These are phyloP conservation scores for Arabidopsis suecica DNA, from an alignment of 345 rosid species.

Conservation along the genomic window DNA sequence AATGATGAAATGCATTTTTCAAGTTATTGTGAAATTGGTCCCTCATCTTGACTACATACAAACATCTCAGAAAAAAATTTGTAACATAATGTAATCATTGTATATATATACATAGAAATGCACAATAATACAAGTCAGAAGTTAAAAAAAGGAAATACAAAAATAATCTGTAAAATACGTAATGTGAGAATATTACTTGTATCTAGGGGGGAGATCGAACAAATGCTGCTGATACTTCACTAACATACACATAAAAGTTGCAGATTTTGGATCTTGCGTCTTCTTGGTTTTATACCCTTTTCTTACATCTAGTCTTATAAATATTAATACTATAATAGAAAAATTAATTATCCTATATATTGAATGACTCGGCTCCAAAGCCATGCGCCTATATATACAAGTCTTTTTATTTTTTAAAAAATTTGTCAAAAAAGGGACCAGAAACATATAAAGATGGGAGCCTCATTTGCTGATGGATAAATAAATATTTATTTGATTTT, in stretches of 20 bases:
- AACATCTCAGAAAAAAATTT: neutral
- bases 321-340: neutral
- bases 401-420: neutral
- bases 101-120: slow-evolving; percentile 26
- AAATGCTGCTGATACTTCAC: slow-evolving; percentile 44
- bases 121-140: slow-evolving; percentile 37
- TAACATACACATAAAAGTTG: slow-evolving; percentile 46
- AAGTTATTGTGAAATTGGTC: slow-evolving; percentile 14
- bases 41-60: slow-evolving; percentile 10
- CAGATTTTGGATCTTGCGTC: slow-evolving; percentile 50
- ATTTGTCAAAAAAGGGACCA: slow-evolving; percentile 10
- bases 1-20: no score
- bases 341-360: slow-evolving; percentile 5
- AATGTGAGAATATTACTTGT: slow-evolving; percentile 40
- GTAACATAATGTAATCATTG: neutral
- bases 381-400: slow-evolving; percentile 7
- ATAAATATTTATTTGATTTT: neutral
- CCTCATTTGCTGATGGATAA: slow-evolving; percentile 8
- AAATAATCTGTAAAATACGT: slow-evolving; percentile 11
- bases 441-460: slow-evolving; percentile 31
- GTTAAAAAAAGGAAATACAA: neutral
- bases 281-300: slow-evolving; percentile 44
- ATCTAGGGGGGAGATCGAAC: slow-evolving; percentile 35
- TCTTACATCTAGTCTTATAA: slow-evolving; percentile 15
- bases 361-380: slow-evolving; percentile 30